Percentiles rank a stretch among this genome's conserved stretches.
These are phyloP conservation scores for Xerocomus brunneocitrinus DNA, from an alignment of 768 basidiomycete species.

Conservation along the genomic window DNA sequence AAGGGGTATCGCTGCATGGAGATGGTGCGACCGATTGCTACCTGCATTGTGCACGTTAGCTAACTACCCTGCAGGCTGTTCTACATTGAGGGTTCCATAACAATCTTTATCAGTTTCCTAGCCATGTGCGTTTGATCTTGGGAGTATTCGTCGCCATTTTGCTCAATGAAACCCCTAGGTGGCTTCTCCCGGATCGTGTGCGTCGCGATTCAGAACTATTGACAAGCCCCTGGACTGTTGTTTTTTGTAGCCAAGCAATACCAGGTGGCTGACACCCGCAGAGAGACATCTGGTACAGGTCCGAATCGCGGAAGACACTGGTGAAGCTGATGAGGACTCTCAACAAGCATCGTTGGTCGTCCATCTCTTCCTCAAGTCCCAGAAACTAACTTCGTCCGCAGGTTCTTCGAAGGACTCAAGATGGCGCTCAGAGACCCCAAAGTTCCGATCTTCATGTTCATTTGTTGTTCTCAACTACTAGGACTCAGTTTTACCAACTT, in stretches of 20 bases:
- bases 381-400: background rate
- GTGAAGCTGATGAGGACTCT: conserved; percentile 61
- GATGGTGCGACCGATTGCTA: conserved; percentile 42
- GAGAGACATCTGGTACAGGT: conserved; percentile 57
- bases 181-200: conserved; percentile 58
- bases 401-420: conserved; percentile 30
- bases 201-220: conserved; percentile 12
- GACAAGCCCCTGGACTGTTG: background rate
- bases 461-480: conserved; percentile 49
- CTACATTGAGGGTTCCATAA: conserved; percentile 66
- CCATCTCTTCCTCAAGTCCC: too few species aligned
- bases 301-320: conserved; percentile 63
- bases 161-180: conserved; percentile 33
- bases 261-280: conserved; percentile 47
- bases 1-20: conserved; percentile 64
- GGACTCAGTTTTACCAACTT: conserved; percentile 62
- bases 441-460: conserved; percentile 49
- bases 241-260: conserved; percentile 53
- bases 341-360: conserved; percentile 45
- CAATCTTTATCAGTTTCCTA: conserved; percentile 52
- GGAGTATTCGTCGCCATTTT: background rate
- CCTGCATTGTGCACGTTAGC: background rate
- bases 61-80: conserved; percentile 48
- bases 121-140: conserved; percentile 38
- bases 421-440: conserved; percentile 55